Evolutionary conservation across 1,284 basidiomycete genomes (phyloP), one percentile per base, ranked within the genome.

Genomic region (Cutaneotrichosporon dermatis): DNA sequence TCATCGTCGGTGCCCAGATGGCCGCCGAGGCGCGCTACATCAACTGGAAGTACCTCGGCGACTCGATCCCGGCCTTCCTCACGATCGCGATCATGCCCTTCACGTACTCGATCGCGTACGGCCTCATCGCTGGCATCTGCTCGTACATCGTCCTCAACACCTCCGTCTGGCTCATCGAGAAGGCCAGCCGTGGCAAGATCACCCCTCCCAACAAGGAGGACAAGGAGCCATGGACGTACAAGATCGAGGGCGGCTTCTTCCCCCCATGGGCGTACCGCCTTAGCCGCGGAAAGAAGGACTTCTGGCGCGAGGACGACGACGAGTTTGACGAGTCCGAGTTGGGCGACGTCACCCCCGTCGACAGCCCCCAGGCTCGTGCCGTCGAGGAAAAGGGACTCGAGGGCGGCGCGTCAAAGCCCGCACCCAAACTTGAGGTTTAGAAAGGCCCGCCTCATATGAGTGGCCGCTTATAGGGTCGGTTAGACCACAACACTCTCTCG

Each of bases 1-100:
- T 91, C 61, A 88, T 94, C 61, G 90, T 92, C 42, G 91, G 91
- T 33, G 88, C 87, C 34, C 81, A 93, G 73, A 94, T 94, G 91
- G 90, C 91, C 72, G 83, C 87, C 70, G 92, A 90, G 71, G 88
- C 89, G 11, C 83, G 86, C 43, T 87, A 90, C 59, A 88, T 94
- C 77, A 93, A 92, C 78, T 94, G 91, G 90, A 83, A 87, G 72
- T 94, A 90, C 72, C 82, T 87, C 44, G 90, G 90, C 35, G 91
- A 94, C 74, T 85, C 88, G 12, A 83, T 93, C 3, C 91, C 91
- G 6, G 88, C 89, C 0, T 91, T 92, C 81, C 76, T 92, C 57
- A 88, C 86, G 0, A 79, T 92, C 59, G 81, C 90, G 53, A 81
- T 89, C 59, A 91, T 91, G 67, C 76, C 89, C 84, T 61, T 90